These are phyloP conservation scores for Penicillium canescens DNA, from an alignment of 495 filamentous ascomycete genomes.

Conservation along the genomic window DNA sequence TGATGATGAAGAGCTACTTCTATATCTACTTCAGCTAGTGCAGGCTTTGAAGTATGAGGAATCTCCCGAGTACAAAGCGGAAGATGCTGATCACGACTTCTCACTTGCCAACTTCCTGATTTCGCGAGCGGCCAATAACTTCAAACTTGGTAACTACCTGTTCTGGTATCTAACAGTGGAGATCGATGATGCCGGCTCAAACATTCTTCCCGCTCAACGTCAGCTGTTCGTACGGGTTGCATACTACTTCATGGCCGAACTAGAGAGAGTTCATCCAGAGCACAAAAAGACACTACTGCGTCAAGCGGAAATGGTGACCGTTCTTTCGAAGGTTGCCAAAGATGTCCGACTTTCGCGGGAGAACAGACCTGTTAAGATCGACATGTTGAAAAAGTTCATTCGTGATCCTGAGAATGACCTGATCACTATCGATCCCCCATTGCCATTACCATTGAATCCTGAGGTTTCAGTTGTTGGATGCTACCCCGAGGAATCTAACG, in stretches of 20 bases:
- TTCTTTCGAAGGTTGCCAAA: conserved; percentile 86
- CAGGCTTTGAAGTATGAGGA: conserved; percentile 97
- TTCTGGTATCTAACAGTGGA: conserved; percentile 99
- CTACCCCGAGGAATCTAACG: conserved; percentile 79
- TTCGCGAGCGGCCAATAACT: conserved; percentile 76
- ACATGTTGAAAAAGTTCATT: conserved; percentile 77
- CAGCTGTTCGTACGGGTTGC: conserved; percentile 88
- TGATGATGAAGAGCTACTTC: conserved; percentile 87
- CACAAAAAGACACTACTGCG: conserved; percentile 73
- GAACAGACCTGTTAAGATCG: conserved; percentile 73
- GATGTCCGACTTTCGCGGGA: conserved; percentile 83
- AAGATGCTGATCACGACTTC: conserved; percentile 73
- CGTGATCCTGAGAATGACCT: conserved; percentile 90
- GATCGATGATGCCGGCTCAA: conserved; percentile 76
- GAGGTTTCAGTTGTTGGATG: conserved; percentile 75
- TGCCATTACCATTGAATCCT: conserved; percentile 89
- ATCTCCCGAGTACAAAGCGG: conserved; percentile 54
- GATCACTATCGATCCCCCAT: conserved; percentile 74
- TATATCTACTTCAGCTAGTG: conserved; percentile 93
- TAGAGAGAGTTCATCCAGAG: conserved; percentile 60
- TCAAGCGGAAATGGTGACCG: conserved; percentile 85
- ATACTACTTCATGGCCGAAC: conserved; percentile 90
- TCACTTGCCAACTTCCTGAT: conserved; percentile 91
- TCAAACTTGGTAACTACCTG: conserved; percentile 89
- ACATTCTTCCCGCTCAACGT: conserved; percentile 68